These are phyloP conservation scores for Alternaria triticimaculans DNA, from an alignment of 2,329 filamentous ascomycete genomes.

Conservation along the genomic window DNA sequence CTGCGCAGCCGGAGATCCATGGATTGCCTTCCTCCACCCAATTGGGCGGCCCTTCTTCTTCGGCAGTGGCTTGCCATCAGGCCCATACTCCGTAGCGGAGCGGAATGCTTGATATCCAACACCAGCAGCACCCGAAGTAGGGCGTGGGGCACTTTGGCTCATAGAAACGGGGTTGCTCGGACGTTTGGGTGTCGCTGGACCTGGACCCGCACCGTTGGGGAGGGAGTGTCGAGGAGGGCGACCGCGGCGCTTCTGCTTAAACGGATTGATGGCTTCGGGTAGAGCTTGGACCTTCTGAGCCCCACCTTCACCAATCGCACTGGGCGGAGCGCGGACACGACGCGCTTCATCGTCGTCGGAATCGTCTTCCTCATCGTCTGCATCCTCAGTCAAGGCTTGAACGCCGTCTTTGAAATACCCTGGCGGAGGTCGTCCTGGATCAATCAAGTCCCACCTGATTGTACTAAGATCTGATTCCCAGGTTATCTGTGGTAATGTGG, in stretches of 20 bases:
- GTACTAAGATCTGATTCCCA: conserved; percentile 61
- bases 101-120: conserved; percentile 55
- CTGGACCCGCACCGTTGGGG: conserved; percentile 23
- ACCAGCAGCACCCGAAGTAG: conserved; percentile 20
- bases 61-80: conserved; percentile 47
- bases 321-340: conserved; percentile 19
- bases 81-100: conserved; percentile 29
- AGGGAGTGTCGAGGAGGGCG: conserved; percentile 45
- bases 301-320: conserved; percentile 29
- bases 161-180: conserved; percentile 22
- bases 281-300: conserved; percentile 37
- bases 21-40: conserved; percentile 58
- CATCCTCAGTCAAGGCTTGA: conserved; percentile 38
- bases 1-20: conserved; percentile 46
- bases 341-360: conserved; percentile 40
- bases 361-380: conserved; percentile 45
- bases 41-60: conserved; percentile 57
- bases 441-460: conserved; percentile 67
- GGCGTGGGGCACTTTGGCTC: conserved; percentile 35
- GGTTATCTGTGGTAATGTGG: conserved; percentile 53
- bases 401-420: conserved; percentile 40
- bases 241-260: conserved; percentile 43
- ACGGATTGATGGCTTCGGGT: conserved; percentile 40
- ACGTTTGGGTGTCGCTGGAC: conserved; percentile 24
- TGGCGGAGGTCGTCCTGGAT: conserved; percentile 59